Conservation (phyloP, 495 filamentous ascomycete species). For the Darksidea phi region DNA sequence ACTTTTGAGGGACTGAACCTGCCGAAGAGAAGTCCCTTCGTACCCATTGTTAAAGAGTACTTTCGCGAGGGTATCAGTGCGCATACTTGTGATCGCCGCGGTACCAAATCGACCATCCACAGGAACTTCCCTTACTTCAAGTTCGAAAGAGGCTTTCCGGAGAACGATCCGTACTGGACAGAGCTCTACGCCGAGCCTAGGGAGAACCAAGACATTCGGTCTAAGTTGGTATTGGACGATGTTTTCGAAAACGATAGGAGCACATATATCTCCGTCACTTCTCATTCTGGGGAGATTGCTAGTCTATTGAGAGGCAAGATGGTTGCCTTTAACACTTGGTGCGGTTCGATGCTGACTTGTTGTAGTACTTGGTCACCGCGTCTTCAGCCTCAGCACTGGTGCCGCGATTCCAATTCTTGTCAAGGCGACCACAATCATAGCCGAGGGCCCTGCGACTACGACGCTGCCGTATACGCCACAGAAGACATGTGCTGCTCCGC, state of each 20-base stretch:
- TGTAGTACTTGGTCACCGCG: slow-evolving; percentile 37
- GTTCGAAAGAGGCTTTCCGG: slow-evolving; percentile 62
- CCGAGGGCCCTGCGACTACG: slow-evolving; percentile 40
- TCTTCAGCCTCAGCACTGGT: slow-evolving; percentile 38
- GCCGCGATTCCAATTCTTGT: slow-evolving; percentile 41
- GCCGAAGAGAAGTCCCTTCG: slow-evolving; percentile 53
- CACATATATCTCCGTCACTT: slow-evolving; percentile 53
- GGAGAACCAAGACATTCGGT: slow-evolving; percentile 56
- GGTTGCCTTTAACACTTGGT: slow-evolving; percentile 24
- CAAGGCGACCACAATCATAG: slow-evolving; percentile 33
- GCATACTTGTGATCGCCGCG: slow-evolving; percentile 78
- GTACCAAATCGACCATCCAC: slow-evolving; percentile 56
- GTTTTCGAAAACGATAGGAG: slow-evolving; percentile 61
- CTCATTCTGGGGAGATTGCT: slow-evolving; percentile 65
- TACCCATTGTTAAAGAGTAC: slow-evolving; percentile 64
- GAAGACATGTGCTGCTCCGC: slow-evolving; percentile 26
- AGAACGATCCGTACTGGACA: slow-evolving; percentile 41
- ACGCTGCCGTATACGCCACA: slow-evolving; percentile 20
- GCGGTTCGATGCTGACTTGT: not conserved
- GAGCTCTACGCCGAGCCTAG: slow-evolving; percentile 36
- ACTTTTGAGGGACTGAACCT: slow-evolving; percentile 59
- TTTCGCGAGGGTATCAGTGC: slow-evolving; percentile 69
- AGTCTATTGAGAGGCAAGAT: slow-evolving; percentile 52
- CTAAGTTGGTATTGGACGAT: slow-evolving; percentile 57
- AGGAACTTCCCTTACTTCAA: slow-evolving; percentile 56